Evolutionary conservation across 352 stramenopile species (phyloP).

Genomic region (Hyaloperonospora brassicae): DNA sequence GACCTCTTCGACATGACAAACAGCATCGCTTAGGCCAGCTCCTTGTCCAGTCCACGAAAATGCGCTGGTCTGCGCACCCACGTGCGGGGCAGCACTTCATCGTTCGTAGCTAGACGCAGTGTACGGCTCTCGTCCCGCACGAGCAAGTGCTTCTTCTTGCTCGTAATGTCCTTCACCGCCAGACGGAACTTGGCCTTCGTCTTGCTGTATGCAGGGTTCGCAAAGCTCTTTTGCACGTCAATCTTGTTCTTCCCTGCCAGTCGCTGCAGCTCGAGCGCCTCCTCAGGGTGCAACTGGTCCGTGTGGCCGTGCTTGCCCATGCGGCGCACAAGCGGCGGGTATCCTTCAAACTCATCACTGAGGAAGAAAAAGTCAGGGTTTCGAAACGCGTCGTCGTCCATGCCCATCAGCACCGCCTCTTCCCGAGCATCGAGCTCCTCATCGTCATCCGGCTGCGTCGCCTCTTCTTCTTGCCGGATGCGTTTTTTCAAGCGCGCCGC

Average conservation of each 20-base stretch:
- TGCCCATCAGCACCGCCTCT: conserved; percentile 42
- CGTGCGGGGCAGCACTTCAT: conserved; percentile 69
- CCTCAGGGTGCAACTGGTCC: conserved; percentile 74
- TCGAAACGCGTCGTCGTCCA: conserved; percentile 61
- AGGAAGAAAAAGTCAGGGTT: conserved; percentile 85
- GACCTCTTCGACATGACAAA: too few relatives aligned
- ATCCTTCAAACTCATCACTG: conserved; percentile 75
- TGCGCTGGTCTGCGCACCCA: conserved; percentile 72
- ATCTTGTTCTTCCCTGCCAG: conserved; percentile 71
- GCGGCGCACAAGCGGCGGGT: conserved; percentile 67
- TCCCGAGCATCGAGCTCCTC: conserved; percentile 54
- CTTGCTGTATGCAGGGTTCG: conserved; percentile 45
- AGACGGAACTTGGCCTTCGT: conserved; percentile 62
- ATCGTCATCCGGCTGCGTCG: conserved; percentile 44
- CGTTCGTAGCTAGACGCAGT: conserved; percentile 63
- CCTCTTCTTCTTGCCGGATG: conserved; percentile 35
- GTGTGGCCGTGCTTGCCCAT: conserved; percentile 75
- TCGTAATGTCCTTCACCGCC: conserved; percentile 77
- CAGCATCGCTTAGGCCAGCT: conserved; percentile 20
- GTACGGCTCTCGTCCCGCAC: conserved; percentile 46
- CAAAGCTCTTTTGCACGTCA: conserved; percentile 63
- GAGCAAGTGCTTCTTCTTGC: conserved; percentile 68
- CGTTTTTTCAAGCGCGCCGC: conserved; percentile 48
- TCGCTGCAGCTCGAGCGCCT: conserved; percentile 64
- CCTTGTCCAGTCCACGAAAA: conserved; percentile 62